These are phyloP conservation scores for Globisporangium splendens DNA, from an alignment of 352 stramenopile species.

Conservation along the genomic window DNA sequence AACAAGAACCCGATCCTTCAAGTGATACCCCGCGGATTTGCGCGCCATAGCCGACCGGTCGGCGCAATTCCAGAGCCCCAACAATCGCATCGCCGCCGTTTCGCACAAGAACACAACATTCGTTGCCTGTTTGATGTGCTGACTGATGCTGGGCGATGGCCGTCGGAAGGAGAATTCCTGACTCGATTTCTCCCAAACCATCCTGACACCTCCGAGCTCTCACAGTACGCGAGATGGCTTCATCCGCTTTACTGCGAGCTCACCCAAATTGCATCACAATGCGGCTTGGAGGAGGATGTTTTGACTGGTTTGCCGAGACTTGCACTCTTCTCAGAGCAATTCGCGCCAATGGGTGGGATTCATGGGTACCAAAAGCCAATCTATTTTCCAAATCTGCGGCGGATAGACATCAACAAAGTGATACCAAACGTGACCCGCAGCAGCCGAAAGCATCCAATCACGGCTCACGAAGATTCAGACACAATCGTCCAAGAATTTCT, in stretches of 20 bases:
- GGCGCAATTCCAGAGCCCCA: no score
- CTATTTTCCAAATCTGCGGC: background rate
- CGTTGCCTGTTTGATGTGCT: no score
- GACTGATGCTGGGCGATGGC: background rate
- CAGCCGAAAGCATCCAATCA: background rate
- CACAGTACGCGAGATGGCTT: background rate
- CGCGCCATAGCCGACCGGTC: no score
- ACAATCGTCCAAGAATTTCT: background rate
- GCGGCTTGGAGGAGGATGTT: no score
- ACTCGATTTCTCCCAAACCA: background rate
- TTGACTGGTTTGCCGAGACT: no score
- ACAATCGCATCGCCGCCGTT: no score
- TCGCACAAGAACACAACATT: no score
- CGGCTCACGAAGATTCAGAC: background rate
- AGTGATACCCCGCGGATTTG: no score
- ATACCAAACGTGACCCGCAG: background rate
- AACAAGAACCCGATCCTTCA: no score
- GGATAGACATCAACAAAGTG: background rate
- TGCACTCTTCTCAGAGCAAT: no score
- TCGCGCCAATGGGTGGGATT: no score
- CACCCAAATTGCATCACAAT: background rate
- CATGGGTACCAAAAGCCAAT: background rate
- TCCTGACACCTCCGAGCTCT: background rate
- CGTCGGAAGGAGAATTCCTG: background rate
- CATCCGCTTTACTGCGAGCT: background rate